Percentiles rank a stretch among this genome's conserved stretches.
Conservation (phyloP, 2,329 filamentous ascomycete genomes). For the Ophiostoma sp. region DNA sequence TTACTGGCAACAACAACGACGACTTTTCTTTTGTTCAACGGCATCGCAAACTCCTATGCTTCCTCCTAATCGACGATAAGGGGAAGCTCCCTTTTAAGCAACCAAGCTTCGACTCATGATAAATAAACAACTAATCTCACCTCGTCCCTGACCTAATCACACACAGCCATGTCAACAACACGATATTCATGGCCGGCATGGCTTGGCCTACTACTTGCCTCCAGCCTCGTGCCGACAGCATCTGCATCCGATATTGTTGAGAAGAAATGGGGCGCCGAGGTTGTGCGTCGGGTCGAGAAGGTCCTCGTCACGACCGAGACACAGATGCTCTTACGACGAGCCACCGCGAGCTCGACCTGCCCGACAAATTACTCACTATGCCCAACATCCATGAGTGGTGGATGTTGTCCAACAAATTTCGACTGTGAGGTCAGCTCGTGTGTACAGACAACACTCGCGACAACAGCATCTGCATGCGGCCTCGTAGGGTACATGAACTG, state of each 20-base stretch:
- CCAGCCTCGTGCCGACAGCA: background rate
- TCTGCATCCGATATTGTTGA: background rate
- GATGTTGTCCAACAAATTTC: conserved; percentile 52
- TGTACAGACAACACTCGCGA: conserved; percentile 46
- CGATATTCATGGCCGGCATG: background rate
- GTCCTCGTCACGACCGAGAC: conserved; percentile 30
- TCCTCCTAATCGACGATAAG: background rate
- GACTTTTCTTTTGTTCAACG: background rate
- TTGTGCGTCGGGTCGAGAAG: conserved; percentile 29
- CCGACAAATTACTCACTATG: conserved; percentile 37
- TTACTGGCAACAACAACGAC: background rate
- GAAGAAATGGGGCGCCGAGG: conserved; percentile 19
- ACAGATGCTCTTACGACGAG: conserved; percentile 20
- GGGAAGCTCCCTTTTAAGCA: background rate
- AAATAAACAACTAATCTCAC: background rate
- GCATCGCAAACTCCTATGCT: background rate
- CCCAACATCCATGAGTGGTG: conserved; percentile 44
- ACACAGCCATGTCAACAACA: background rate
- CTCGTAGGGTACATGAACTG: conserved; percentile 45
- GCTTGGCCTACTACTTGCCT: background rate
- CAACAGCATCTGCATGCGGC: conserved; percentile 42
- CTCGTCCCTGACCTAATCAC: background rate
- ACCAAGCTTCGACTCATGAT: background rate
- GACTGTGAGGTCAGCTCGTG: conserved; percentile 51
- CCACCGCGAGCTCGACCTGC: conserved; percentile 23